These are phyloP conservation scores for Fusarium cicatricum DNA, from an alignment of 2,329 filamentous ascomycete species.

Conservation along the genomic window DNA sequence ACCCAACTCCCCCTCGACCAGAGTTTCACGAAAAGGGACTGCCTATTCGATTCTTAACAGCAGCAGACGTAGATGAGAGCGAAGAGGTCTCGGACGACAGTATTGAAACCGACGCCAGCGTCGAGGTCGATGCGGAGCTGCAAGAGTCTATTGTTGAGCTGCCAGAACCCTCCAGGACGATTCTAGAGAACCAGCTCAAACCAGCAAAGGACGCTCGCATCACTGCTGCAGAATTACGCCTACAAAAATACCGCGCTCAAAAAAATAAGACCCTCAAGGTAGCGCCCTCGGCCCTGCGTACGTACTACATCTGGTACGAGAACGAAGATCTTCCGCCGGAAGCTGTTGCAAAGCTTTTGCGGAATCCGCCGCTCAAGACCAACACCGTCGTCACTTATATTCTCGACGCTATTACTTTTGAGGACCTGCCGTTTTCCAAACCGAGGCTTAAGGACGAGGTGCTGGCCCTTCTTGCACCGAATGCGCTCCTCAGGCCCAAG, in stretches of 20 bases:
- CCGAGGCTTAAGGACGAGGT: slow-evolving; percentile 56
- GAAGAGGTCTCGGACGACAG: slow-evolving; percentile 45
- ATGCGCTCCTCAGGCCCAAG: slow-evolving; percentile 13
- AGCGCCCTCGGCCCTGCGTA: slow-evolving; percentile 54
- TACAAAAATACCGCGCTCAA: slow-evolving; percentile 48
- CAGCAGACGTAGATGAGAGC: slow-evolving; percentile 40
- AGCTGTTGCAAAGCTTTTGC: slow-evolving; percentile 62
- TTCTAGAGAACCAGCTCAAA: background rate
- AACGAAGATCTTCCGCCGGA: slow-evolving; percentile 58
- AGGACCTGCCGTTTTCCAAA: slow-evolving; percentile 59
- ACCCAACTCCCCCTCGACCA: slow-evolving; percentile 76
- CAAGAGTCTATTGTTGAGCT: background rate
- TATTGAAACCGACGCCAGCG: slow-evolving; percentile 38
- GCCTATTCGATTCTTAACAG: slow-evolving; percentile 64
- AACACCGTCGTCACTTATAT: slow-evolving; percentile 68
- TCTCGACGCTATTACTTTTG: slow-evolving; percentile 60
- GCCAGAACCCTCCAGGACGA: slow-evolving; percentile 1
- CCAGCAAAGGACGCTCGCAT: slow-evolving; percentile 51
- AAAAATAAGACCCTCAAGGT: slow-evolving; percentile 37
- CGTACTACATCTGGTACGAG: slow-evolving; percentile 71
- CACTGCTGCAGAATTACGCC: slow-evolving; percentile 52
- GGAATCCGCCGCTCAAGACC: slow-evolving; percentile 65
- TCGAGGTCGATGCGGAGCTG: slow-evolving; percentile 12
- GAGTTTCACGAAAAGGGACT: slow-evolving; percentile 71
- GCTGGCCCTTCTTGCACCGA: slow-evolving; percentile 46